Evolutionary conservation across 179 eudicot genomes (phyloP).

Genomic region (Monotropa hypopitys): DNA sequence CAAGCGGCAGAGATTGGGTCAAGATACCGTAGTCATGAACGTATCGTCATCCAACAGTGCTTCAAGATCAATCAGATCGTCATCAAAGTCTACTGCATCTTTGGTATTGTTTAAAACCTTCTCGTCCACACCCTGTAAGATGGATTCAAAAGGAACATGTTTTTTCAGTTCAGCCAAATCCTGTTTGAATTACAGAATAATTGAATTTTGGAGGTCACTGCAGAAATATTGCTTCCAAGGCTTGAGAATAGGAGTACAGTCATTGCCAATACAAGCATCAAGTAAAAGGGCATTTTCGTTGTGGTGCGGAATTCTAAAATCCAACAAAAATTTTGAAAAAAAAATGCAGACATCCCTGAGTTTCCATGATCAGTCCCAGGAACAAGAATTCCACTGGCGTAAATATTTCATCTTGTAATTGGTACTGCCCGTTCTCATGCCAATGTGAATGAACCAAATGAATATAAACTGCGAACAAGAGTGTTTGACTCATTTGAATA

Average conservation of each 20-base stretch:
- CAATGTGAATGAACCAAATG: neutral
- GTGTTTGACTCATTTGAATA: neutral
- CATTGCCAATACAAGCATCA: neutral
- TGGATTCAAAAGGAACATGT: neutral
- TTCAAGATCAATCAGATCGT: conserved; percentile 36
- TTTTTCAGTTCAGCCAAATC: neutral
- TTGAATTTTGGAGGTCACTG: neutral
- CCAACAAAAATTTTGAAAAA: neutral
- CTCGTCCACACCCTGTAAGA: conserved; percentile 26
- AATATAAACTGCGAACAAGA: neutral
- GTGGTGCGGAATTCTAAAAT: neutral
- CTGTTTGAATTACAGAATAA: neutral
- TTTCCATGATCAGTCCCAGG: neutral
- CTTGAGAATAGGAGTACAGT: neutral
- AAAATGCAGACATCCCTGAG: neutral
- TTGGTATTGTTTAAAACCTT: conserved; percentile 20
- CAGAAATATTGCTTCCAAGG: neutral
- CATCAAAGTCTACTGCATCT: conserved; percentile 27
- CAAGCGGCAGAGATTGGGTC: conserved; percentile 4
- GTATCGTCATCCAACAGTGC: conserved; percentile 32
- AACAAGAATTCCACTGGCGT: neutral
- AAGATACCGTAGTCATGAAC: conserved; percentile 19
- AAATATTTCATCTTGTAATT: neutral
- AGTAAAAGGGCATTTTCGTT: neutral
- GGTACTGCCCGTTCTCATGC: neutral